Percentiles rank a stretch among this genome's conserved stretches.
These are phyloP conservation scores for Aciculosporium take DNA, from an alignment of 2,329 filamentous ascomycete species.

Conservation along the genomic window DNA sequence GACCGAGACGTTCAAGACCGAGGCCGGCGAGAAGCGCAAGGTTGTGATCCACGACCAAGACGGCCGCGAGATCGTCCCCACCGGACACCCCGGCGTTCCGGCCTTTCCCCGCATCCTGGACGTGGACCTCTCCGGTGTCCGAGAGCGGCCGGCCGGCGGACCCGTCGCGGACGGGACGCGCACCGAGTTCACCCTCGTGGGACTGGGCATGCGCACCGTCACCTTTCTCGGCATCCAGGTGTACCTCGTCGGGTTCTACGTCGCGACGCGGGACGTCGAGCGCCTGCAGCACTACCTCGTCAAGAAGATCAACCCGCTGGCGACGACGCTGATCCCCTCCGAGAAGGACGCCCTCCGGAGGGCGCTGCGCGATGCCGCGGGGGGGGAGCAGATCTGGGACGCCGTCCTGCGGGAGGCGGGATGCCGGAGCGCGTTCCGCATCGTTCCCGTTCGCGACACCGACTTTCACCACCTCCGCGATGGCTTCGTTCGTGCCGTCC, in stretches of 20 bases:
- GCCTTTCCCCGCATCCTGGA: constrained; percentile 61
- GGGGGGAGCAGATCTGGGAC: constrained; percentile 62
- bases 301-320: constrained; percentile 58
- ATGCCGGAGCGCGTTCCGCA: constrained; percentile 64
- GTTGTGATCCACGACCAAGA: constrained; percentile 52
- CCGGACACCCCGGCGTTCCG: constrained; percentile 67
- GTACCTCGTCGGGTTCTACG: constrained; percentile 87
- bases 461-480: constrained; percentile 89
- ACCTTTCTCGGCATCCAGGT: constrained; percentile 84
- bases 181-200: constrained; percentile 74
- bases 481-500: constrained; percentile 77
- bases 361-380: constrained; percentile 52
- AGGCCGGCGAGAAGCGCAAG: constrained; percentile 38
- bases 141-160: constrained; percentile 6
- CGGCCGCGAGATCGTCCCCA: constrained; percentile 61
- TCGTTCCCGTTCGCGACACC: constrained; percentile 84
- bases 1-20: constrained; percentile 31
- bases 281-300: constrained; percentile 67
- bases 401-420: constrained; percentile 50
- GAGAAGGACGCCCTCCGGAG: constrained; percentile 64
- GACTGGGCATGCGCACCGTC: constrained; percentile 76
- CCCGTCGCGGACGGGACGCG: constrained; percentile 26
- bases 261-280: constrained; percentile 70
- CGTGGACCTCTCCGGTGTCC: constrained; percentile 33
- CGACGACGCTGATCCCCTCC: constrained; percentile 66